Conservation (phyloP, 306 rosid genomes). For the Quercus berberidifolia region DNA sequence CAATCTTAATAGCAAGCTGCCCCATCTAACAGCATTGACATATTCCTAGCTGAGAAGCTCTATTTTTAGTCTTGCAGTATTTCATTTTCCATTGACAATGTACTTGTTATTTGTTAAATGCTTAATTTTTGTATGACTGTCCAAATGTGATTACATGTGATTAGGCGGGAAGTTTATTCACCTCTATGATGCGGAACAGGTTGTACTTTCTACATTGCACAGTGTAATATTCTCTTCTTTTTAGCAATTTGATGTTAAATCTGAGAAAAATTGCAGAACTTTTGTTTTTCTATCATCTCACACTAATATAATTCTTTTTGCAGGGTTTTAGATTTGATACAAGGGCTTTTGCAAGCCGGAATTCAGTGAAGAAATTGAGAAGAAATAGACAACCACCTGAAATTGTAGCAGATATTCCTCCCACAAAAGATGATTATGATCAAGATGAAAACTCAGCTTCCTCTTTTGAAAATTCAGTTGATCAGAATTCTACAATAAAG, state of each 20-base stretch:
- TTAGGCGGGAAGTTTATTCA: constrained; percentile 36
- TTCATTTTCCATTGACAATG: background rate
- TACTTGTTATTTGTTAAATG: background rate
- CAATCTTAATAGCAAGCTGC: background rate
- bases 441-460: constrained; percentile 31
- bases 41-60: background rate
- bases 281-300: background rate
- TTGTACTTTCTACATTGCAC: constrained; percentile 20
- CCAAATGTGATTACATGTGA: constrained; percentile 11
- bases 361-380: constrained; percentile 48
- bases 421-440: constrained; percentile 37
- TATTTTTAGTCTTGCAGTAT: background rate
- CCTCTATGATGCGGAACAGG: constrained; percentile 15
- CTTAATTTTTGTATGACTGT: background rate
- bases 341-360: constrained; percentile 52
- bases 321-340: constrained; percentile 39
- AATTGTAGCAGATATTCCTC: constrained; percentile 31
- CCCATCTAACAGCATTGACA: background rate
- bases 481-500: constrained; percentile 26
- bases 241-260: background rate
- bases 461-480: constrained; percentile 33
- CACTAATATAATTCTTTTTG: constrained; percentile 1
- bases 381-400: constrained; percentile 23
- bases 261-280: background rate
- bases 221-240: constrained; percentile 28